Evolutionary conservation across 768 basidiomycete species (phyloP).

Genomic region (Tricholoma flavovirens): DNA sequence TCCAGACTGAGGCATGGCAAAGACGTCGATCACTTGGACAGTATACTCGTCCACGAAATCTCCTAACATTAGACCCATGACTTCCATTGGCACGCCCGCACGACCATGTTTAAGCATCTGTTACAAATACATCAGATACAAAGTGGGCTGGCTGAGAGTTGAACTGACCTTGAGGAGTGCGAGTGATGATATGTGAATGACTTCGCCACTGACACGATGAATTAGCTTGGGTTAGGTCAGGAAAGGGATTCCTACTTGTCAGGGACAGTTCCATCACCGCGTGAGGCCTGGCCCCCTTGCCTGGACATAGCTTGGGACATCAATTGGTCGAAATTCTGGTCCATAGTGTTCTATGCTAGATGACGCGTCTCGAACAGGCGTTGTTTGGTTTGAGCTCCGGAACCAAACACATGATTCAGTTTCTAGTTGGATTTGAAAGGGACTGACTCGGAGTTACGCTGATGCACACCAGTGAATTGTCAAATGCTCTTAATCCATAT

Average conservation of each 20-base stretch:
- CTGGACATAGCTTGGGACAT: slow-evolving; percentile 43
- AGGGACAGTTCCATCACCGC: slow-evolving; percentile 51
- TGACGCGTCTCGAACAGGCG: slow-evolving; percentile 43
- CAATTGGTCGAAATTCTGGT: slow-evolving; percentile 44
- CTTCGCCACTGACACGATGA: slow-evolving; percentile 61
- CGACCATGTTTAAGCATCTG: slow-evolving; percentile 99
- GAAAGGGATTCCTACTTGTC: slow-evolving; percentile 56
- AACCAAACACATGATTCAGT: background rate
- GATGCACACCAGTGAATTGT: slow-evolving; percentile 71
- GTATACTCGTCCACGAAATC: slow-evolving; percentile 99
- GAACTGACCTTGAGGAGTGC: slow-evolving; percentile 85
- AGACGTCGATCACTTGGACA: slow-evolving; percentile 92
- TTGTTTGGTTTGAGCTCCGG: slow-evolving; percentile 24
- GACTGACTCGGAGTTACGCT: slow-evolving; percentile 7
- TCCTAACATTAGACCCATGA: slow-evolving; percentile 97
- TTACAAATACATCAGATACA: background rate
- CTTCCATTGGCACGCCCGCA: slow-evolving; percentile 98
- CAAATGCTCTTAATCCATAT: slow-evolving; percentile 73
- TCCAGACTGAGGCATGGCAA: slow-evolving; percentile 98
- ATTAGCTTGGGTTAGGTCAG: slow-evolving; percentile 1
- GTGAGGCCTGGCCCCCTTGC: slow-evolving; percentile 33
- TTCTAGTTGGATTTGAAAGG: background rate
- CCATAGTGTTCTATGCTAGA: slow-evolving; percentile 32
- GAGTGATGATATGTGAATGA: slow-evolving; percentile 94
- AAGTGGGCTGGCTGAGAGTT: background rate